Percentiles rank a stretch among this genome's conserved stretches.
Conservation (phyloP, 768 basidiomycete genomes). For the Strobilomyces dryophilus region DNA sequence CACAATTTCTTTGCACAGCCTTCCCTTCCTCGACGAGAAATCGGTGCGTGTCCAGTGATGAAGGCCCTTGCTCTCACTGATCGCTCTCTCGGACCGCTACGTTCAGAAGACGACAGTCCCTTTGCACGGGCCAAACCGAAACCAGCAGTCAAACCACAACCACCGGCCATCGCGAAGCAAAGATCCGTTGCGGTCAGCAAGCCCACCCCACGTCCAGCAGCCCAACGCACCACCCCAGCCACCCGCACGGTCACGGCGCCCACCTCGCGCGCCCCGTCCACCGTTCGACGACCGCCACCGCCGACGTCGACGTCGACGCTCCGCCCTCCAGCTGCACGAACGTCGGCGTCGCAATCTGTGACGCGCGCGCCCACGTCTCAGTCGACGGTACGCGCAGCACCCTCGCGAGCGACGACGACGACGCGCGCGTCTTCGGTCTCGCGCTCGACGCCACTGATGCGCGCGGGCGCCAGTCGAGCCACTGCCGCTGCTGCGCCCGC, state of each 20-base stretch:
- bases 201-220: conserved; percentile 4
- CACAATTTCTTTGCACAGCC: conserved; percentile 18
- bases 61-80: neutral
- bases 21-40: conserved; percentile 16
- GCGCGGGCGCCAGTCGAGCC: conserved; percentile 3
- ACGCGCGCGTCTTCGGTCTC: conserved; percentile 10
- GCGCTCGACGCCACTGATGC: conserved; percentile 18
- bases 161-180: neutral
- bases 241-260: neutral
- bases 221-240: conserved; percentile 3
- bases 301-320: neutral
- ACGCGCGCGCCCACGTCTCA: conserved; percentile 24
- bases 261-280: conserved; percentile 10
- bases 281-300: conserved; percentile 5
- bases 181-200: neutral
- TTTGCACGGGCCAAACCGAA: conserved; percentile 17
- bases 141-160: conserved; percentile 7
- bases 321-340: conserved; percentile 9
- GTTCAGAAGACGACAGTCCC: conserved; percentile 28
- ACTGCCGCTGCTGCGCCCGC: neutral
- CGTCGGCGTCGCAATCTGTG: conserved; percentile 18
- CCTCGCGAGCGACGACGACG: conserved; percentile 16
- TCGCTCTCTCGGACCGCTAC: neutral
- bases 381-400: conserved; percentile 12
- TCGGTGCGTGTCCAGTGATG: conserved; percentile 18